Evolutionary conservation across 148 eudicot species (phyloP).

Genomic region (Amaranthus cruentus): DNA sequence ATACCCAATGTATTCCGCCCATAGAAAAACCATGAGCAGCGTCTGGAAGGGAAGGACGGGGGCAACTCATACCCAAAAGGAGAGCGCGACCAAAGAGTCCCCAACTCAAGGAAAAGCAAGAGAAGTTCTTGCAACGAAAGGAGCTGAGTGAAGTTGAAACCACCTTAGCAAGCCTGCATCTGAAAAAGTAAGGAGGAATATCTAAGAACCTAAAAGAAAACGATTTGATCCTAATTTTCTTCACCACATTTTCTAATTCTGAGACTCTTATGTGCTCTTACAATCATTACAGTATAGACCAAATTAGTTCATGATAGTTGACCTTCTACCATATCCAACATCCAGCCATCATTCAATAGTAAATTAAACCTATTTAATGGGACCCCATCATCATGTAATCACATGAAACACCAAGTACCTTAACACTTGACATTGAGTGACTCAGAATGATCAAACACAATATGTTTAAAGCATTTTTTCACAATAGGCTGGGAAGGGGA

Average conservation of each 20-base stretch:
- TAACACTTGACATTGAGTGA: conserved; percentile 4
- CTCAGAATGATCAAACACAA: conserved; percentile 4
- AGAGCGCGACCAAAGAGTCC: no score
- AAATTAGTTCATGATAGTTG: conserved; percentile 14
- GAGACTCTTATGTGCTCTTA: not conserved
- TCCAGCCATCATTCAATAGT: not conserved
- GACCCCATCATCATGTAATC: not conserved
- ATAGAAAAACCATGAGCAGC: no score
- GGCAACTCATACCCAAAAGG: no score
- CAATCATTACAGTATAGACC: conserved; percentile 17
- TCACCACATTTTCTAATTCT: not conserved
- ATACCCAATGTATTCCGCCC: no score
- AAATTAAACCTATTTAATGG: conserved; percentile 7
- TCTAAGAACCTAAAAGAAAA: conserved; percentile 11
- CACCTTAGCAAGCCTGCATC: no score
- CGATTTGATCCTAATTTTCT: not conserved
- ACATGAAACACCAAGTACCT: not conserved
- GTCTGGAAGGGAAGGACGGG: no score
- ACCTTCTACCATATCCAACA: conserved; percentile 22
- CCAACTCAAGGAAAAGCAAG: no score
- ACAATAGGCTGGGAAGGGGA: no score
- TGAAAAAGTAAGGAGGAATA: not conserved
- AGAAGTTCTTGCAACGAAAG: no score
- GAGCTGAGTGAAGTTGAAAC: no score
- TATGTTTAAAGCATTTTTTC: not conserved